These are phyloP conservation scores for Pogostemon cablin DNA, from an alignment of 257 asterid genomes.

Conservation along the genomic window DNA sequence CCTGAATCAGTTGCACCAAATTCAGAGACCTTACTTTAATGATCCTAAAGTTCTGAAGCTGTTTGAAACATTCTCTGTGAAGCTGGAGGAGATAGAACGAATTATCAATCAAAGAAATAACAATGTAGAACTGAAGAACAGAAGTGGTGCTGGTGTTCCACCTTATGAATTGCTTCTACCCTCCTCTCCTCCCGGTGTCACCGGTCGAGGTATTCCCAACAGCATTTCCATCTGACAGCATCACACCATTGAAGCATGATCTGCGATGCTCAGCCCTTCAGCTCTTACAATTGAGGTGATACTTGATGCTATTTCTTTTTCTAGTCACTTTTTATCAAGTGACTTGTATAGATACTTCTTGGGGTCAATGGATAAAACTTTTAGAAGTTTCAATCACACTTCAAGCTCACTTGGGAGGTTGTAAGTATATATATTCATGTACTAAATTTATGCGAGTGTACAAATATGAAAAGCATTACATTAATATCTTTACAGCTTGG, in stretches of 20 bases:
- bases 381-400: background rate
- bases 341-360: conserved; percentile 10
- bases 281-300: background rate
- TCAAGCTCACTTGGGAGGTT: background rate
- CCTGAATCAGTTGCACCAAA: conserved; percentile 61
- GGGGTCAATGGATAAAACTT: conserved; percentile 1
- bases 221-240: conserved; percentile 71
- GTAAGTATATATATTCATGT: conserved; percentile 6
- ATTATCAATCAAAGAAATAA: conserved; percentile 65
- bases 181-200: conserved; percentile 74
- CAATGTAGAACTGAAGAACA: conserved; percentile 53
- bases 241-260: conserved; percentile 16
- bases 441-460: conserved; percentile 8
- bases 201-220: conserved; percentile 89
- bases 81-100: conserved; percentile 65
- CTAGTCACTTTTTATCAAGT: conserved; percentile 2
- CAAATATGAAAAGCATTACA: conserved; percentile 1
- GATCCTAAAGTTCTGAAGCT: conserved; percentile 69
- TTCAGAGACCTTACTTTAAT: conserved; percentile 56
- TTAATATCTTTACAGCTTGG: conserved; percentile 40
- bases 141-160: conserved; percentile 92
- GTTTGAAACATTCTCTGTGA: conserved; percentile 55
- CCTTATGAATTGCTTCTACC: conserved; percentile 84
- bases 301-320: background rate
- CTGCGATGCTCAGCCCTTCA: conserved; percentile 3